A percentile compares a stretch with the other conserved stretches of the same genome.
These are phyloP conservation scores for Calocybe cyanea DNA, from an alignment of 768 basidiomycete genomes.

Conservation along the genomic window DNA sequence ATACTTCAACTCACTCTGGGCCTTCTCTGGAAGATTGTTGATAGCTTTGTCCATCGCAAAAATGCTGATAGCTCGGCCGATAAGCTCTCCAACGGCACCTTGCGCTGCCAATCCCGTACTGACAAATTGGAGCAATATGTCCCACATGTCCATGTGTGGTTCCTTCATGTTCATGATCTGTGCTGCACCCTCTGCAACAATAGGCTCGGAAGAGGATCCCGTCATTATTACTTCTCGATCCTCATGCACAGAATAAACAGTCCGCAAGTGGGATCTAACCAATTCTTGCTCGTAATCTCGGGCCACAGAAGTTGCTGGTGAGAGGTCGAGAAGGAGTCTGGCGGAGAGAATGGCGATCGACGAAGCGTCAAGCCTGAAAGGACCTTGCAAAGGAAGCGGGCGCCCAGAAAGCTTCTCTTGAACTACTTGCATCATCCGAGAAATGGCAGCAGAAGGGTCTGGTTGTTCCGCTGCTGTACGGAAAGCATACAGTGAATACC, in stretches of 20 bases:
- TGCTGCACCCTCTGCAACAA: constrained; percentile 3
- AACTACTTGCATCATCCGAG: too few relatives aligned
- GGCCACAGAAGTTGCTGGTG: constrained; percentile 7
- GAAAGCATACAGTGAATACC: too few relatives aligned
- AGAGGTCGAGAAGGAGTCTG: constrained; percentile 16
- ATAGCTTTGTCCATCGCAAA: constrained; percentile 18
- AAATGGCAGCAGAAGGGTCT: too few relatives aligned
- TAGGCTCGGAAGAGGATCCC: not conserved
- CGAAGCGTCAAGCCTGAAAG: constrained; percentile 5
- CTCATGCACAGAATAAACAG: not conserved
- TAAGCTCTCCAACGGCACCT: constrained; percentile 17
- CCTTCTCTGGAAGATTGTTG: not conserved
- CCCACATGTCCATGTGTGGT: too few relatives aligned
- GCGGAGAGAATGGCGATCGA: constrained; percentile 15
- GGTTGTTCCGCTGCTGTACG: too few relatives aligned
- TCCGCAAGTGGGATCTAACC: not conserved
- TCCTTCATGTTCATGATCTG: too few relatives aligned
- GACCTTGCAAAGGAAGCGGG: not conserved
- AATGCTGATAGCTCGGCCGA: constrained; percentile 16
- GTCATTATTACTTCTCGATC: not conserved
- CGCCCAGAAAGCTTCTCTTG: not conserved
- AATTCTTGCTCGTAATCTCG: constrained; percentile 1
- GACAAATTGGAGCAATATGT: constrained; percentile 6
- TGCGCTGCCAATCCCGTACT: constrained; percentile 16
- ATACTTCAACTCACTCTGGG: not conserved